Evolutionary conservation across 75 land plant genomes (phyloP).

Genomic region (Gnetum montanum): DNA sequence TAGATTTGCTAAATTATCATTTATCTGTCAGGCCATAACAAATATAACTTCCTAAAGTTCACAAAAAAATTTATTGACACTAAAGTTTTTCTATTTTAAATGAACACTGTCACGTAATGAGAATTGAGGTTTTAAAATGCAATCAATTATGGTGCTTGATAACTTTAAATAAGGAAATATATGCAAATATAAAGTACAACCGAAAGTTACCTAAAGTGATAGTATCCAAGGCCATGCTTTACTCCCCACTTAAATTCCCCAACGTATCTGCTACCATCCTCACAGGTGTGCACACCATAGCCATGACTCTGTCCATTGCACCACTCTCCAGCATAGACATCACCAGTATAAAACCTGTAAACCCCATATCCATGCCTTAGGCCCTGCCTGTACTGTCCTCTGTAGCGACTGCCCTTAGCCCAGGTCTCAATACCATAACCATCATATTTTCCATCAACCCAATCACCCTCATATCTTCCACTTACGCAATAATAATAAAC

Average conservation of each 20-base stretch:
- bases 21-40: too few relatives aligned
- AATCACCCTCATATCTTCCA: constrained; percentile 74
- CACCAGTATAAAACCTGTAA: constrained; percentile 74
- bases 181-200: too few relatives aligned
- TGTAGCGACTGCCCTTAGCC: constrained; percentile 69
- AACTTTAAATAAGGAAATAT: too few relatives aligned
- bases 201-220: constrained; percentile 55
- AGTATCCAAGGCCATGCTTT: constrained; percentile 76
- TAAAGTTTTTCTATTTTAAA: too few relatives aligned
- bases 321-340: constrained; percentile 86
- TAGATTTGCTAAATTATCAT: too few relatives aligned
- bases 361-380: constrained; percentile 67
- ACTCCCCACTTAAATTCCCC: constrained; percentile 85
- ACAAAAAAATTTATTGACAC: too few relatives aligned
- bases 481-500: constrained; percentile 63
- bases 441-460: constrained; percentile 78
- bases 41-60: too few relatives aligned
- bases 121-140: too few relatives aligned
- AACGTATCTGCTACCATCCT: constrained; percentile 69
- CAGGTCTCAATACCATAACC: constrained; percentile 83
- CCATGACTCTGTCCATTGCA: constrained; percentile 81
- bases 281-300: constrained; percentile 67
- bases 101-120: too few relatives aligned
- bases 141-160: too few relatives aligned
- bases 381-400: constrained; percentile 73